Conservation (phyloP, 139 green algal species). For the Chlorella ohadii region DNA sequence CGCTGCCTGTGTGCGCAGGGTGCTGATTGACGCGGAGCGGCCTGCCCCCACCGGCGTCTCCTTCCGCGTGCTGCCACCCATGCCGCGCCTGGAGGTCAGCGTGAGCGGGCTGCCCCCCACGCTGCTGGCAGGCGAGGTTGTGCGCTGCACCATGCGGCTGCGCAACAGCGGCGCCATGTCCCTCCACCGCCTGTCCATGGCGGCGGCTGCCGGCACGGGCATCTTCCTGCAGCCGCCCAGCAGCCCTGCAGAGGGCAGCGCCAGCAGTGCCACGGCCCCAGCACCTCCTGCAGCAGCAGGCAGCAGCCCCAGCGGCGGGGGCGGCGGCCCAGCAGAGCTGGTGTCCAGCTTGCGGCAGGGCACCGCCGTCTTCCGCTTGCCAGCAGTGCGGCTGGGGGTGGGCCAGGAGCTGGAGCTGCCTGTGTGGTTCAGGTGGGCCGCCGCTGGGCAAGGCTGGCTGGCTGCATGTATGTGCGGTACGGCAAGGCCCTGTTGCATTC, state of each 20-base stretch:
- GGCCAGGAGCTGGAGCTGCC: slow-evolving; percentile 39
- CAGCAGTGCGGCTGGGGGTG: slow-evolving; percentile 9
- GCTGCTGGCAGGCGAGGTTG: slow-evolving; percentile 55
- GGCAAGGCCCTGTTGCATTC: too few relatives aligned
- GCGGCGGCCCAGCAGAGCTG: not conserved
- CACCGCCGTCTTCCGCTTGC: not conserved
- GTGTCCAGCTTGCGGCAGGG: not conserved
- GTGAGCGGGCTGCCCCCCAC: slow-evolving; percentile 35
- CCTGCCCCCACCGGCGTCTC: slow-evolving; percentile 56
- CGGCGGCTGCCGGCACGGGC: not conserved
- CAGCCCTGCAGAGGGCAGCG: not conserved
- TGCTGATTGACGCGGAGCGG: not conserved
- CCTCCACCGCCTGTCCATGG: slow-evolving; percentile 41
- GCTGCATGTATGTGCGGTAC: not conserved
- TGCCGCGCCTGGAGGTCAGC: slow-evolving; percentile 69
- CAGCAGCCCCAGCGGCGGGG: not conserved
- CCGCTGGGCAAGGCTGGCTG: not conserved
- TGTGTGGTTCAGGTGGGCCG: slow-evolving; percentile 17
- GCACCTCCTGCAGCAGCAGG: not conserved
- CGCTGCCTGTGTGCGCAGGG: not conserved
- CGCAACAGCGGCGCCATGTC: slow-evolving; percentile 48
- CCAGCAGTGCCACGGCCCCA: not conserved
- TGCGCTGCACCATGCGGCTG: slow-evolving; percentile 38
- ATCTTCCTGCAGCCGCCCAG: not conserved
- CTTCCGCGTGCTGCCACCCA: slow-evolving; percentile 62